Base-by-base conservation (phyloP, 108 stramenopile genomes). In the Cyclotella sp. region DNA sequence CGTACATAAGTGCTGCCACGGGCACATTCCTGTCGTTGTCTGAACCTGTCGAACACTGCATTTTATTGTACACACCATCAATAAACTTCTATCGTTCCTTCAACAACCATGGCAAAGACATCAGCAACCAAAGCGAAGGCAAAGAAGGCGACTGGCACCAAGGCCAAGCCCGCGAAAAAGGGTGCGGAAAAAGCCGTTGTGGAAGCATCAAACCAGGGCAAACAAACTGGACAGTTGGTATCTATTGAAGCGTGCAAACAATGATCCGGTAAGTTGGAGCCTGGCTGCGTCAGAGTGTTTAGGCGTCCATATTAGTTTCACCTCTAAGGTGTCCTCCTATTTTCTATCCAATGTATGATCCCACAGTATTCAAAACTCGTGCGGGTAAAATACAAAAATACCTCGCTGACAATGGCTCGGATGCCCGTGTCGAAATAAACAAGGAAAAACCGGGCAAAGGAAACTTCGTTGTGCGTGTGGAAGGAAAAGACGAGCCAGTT, bases 161-260 rank as follows among this genome's bases (percentile, higher is more conserved):
- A 77, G 47, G 66, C 76, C 7, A 77, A 72, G 34, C 60, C 60
- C 29, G 59, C 58, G 12, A 13, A 52, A 43, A 60, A 60, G 19
- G 53, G 47, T 18, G 27, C 70, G 14, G 27, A 43, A 22, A 55
- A 76, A n/a, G 7, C 69, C 29, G 21, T 54, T 0, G 39, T 52
- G 15, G 39, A 55, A 8, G 47, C 83, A 34, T 14, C 63, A 57
- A 64, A 70, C 51, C 22, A 61, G 14, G 72, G 24, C 18, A 0
- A 29, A 6, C 63, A 64, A 21, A 52, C 57, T 1, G 78, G 68
- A 24, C 64, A 57, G 40, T 66, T 78, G 24, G 86, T 91, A 1
- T 77, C 79, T 18, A 86, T 93, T 47, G 92, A 93, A 76, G 92
- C 92, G 9, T 91, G 92, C 83, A 93, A 93, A 78, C 89, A 90